Evolutionary conservation across 306 rosid genomes (phyloP).

Genomic region (Cotoneaster glaucophyllus): DNA sequence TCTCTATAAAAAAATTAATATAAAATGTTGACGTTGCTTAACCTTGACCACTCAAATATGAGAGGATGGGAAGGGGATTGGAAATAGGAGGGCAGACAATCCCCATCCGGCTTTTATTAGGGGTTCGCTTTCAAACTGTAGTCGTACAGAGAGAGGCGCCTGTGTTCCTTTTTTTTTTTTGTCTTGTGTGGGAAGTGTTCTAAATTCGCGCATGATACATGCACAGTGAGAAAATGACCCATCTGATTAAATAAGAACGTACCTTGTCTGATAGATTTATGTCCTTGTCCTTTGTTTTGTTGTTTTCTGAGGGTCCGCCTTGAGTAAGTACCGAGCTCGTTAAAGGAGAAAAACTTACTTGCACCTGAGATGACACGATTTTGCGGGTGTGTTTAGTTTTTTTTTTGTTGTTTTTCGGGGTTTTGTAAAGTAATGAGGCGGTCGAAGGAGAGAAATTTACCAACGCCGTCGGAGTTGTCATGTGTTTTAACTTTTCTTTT

Average conservation of each 20-base stretch:
- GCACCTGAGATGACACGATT: too few species aligned
- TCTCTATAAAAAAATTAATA: too few species aligned
- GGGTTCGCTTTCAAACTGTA: conserved; percentile 38
- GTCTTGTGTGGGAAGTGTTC: conserved; percentile 24
- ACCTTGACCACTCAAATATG: too few species aligned
- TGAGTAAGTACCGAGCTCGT: background rate
- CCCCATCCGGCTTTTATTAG: too few species aligned
- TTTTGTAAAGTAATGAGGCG: background rate
- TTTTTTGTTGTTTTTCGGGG: background rate
- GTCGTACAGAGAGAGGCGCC: conserved; percentile 13
- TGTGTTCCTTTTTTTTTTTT: conserved; percentile 16
- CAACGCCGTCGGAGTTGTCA: fast-evolving
- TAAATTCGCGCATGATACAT: conserved; percentile 49
- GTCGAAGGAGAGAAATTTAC: background rate
- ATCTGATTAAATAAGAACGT: conserved; percentile 27
- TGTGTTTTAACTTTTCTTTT: background rate
- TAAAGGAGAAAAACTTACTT: too few species aligned
- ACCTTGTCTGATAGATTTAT: conserved; percentile 25
- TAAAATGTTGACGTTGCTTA: too few species aligned
- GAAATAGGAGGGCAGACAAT: too few species aligned
- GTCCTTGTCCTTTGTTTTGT: conserved; percentile 24
- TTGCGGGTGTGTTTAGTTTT: too few species aligned
- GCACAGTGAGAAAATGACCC: conserved; percentile 42
- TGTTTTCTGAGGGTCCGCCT: conserved; percentile 22
- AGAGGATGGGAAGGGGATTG: too few species aligned